Conservation (phyloP, 108 stramenopile genomes). For the Skeletonema tropicum region DNA sequence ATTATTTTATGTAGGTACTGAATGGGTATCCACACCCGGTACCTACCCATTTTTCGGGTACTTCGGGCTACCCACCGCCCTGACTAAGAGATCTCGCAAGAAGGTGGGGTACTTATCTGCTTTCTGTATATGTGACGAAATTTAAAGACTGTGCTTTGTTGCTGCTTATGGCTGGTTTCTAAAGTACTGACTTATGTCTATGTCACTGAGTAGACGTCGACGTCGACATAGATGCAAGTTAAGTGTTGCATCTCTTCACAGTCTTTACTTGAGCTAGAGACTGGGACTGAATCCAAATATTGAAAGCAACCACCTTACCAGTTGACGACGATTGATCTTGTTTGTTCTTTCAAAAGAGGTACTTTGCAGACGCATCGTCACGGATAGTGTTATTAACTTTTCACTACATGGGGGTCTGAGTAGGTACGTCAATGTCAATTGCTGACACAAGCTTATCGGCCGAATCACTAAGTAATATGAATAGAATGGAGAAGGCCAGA, state of each 20-base stretch:
- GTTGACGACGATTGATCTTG: neutral
- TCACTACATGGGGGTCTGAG: neutral
- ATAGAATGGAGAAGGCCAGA: neutral
- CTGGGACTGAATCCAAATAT: neutral
- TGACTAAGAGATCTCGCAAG: too few relatives aligned
- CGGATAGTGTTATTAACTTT: neutral
- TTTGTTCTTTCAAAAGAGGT: neutral
- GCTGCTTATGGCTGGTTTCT: too few relatives aligned
- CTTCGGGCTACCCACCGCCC: too few relatives aligned
- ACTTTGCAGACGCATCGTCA: neutral
- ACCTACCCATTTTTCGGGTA: too few relatives aligned
- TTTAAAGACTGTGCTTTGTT: too few relatives aligned
- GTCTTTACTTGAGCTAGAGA: neutral
- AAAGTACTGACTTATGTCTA: too few relatives aligned
- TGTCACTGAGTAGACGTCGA: too few relatives aligned
- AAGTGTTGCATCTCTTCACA: neutral
- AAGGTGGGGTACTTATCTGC: too few relatives aligned
- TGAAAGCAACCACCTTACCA: neutral
- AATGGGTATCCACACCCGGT: too few relatives aligned
- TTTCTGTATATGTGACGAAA: too few relatives aligned
- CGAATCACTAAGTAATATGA: neutral
- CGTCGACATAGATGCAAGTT: too few relatives aligned
- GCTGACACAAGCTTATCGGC: neutral
- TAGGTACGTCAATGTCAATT: neutral
- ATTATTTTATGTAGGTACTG: too few relatives aligned